Base-by-base conservation (phyloP, 2,329 filamentous ascomycete genomes). In the Paraphoma sp. region DNA sequence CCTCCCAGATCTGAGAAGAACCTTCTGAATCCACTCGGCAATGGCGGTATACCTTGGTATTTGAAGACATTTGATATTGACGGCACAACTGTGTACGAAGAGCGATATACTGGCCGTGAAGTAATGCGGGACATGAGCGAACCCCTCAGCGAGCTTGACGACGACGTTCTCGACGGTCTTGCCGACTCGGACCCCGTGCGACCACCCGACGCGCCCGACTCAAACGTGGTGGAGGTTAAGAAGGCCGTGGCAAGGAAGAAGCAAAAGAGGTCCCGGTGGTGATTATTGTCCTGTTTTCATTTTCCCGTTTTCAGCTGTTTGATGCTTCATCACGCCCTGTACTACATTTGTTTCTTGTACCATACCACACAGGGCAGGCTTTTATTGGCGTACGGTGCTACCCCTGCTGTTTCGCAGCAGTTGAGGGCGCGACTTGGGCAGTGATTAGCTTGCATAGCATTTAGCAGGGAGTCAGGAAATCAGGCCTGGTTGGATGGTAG, bases 61-160 rank as follows among this genome's bases (percentile, higher is more conserved):
- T 85, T 97, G 56, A 86, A 91, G 69, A 84, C 86, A 8, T 96
- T 96, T 71, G 87, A 95, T 49, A 89, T 91, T 52, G 70, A 87
- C 51, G 94, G 93, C 54, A 96, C 92, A 0, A 94, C 89, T 0
- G 86, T 94, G 9, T 82, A 91, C 53, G 89, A 77, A 33, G 90
- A 94, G 76, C 84, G 87, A 50, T 92, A 88, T 82, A 87, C 86
- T 0, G 91, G 89, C 1, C 84, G 88, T 33, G 90, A 93, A 53
- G 87, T 90, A n/a, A 80, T 87, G 63, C 82, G 87, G 30, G 86
- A 83, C 12, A 87, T 94, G 76, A 96, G 91, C 68, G 93, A 97
- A 76, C 91, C 94, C 65, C 83, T 97, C 18, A 96, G 91, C 54
- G 94, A 97, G 71, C 87, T 97, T 73, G 93, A 96, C 67, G 93